Base-by-base conservation (phyloP, 305 asterid species). In the Fraxinus platypoda region DNA sequence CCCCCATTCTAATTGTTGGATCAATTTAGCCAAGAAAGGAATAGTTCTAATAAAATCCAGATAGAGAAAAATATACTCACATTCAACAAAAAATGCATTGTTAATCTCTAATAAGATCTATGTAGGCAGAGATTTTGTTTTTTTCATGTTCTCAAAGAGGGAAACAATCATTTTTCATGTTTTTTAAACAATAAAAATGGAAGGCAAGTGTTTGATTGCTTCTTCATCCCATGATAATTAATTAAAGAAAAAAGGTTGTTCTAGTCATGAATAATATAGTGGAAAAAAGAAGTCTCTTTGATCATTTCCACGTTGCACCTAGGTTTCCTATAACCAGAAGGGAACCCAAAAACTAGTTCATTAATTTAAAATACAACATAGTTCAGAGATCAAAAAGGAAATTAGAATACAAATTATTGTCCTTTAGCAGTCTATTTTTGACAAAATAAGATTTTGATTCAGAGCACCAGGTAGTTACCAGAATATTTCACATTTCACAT, bases 271-370 rank as follows among this genome's bases (percentile, higher is more conserved):
- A 28, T 68, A 68, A 68, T 8, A 68, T 25, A 68, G 4, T 68
- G 37, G 74, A 28, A 64, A 26, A 64, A 25, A 11, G 15, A 64
- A 68, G 23, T 5, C 19, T 4, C 17, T 76, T 8, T 59, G 30
- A 74, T 25, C 46, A 82, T 78, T 82, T 28, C 38, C 49, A 25
- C 37, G 12, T 37, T 37, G 52, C 66, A 64, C 43, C 77, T 79
- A 66, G 34, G 19, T 64, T 75, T 82, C 11, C 6, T n/a, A 74
- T 25, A 72, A 30, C 21, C 78, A 13, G 41, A 70, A 13, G 11
- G 75, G 38, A 28, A 68, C 21, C 35, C 38, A 30, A 4, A 33
- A 70, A 70, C 75, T 26, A 28, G 21, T 30, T 6, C 21, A 5
- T 30, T 28, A 30, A 70, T 30, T 30, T 70, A 64, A 23, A 64